A percentile compares a stretch with the other conserved stretches of the same genome.
Conservation (phyloP, 2,329 filamentous ascomycete genomes). For the Fusarium fracticaudum region DNA sequence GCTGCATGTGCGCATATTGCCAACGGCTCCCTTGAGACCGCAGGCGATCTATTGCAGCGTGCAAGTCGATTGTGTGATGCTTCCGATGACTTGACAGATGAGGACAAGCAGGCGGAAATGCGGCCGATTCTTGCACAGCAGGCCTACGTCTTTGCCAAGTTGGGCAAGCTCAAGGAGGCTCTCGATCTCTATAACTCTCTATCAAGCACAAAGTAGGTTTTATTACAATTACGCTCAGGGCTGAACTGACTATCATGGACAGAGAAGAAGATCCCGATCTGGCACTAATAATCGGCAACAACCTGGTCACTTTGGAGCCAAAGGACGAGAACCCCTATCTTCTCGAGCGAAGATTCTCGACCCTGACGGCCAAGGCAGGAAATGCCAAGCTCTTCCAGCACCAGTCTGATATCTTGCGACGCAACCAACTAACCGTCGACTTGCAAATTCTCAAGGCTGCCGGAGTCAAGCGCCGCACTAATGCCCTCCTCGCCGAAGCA, state of each 20-base stretch:
- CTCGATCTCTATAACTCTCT: conserved; percentile 70
- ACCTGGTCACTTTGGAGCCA: conserved; percentile 58
- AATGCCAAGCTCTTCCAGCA: conserved; percentile 77
- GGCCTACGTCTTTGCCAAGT: conserved; percentile 73
- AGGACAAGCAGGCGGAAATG: conserved; percentile 79
- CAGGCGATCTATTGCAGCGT: conserved; percentile 73
- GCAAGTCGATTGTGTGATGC: conserved; percentile 77
- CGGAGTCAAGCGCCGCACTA: conserved; percentile 65
- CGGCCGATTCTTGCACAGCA: conserved; percentile 81
- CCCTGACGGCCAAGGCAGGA: conserved; percentile 60
- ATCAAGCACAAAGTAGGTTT: conserved; percentile 67
- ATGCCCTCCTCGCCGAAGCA: conserved; percentile 49
- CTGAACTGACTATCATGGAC: conserved; percentile 30
- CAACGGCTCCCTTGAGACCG: conserved; percentile 71
- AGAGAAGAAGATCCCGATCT: conserved; percentile 76
- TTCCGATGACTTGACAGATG: conserved; percentile 76
- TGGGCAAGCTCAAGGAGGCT: conserved; percentile 74
- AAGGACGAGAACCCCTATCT: conserved; percentile 71
- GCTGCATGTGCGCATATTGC: conserved; percentile 78
- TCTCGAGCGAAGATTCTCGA: conserved; percentile 68
- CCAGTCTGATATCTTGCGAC: conserved; percentile 65
- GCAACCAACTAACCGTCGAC: conserved; percentile 72
- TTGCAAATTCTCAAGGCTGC: conserved; percentile 74
- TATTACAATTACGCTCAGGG: not conserved
- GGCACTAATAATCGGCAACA: conserved; percentile 73